These are phyloP conservation scores for Pseudevernia furfuracea DNA, from an alignment of 495 filamentous ascomycete species.

Conservation along the genomic window DNA sequence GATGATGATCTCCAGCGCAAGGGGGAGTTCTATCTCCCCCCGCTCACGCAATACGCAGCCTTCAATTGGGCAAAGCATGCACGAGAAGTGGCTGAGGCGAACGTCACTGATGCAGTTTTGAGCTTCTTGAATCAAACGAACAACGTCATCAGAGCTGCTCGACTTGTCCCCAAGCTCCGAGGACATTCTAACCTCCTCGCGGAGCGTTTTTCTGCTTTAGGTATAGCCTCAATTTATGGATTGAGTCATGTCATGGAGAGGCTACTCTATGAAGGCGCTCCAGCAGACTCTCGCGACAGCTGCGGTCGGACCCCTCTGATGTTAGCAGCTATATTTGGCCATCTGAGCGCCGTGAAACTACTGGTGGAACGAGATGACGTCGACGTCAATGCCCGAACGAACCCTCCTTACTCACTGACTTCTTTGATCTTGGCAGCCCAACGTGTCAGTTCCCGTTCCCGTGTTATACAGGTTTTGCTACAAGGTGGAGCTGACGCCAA, in stretches of 20 bases:
- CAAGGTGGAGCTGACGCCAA: slow-evolving; percentile 2
- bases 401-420: not conserved
- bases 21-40: not conserved
- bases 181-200: not conserved
- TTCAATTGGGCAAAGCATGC: not conserved
- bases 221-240: not conserved
- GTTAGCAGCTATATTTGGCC: not conserved
- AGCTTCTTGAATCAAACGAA: not conserved
- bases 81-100: not conserved
- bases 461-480: not conserved
- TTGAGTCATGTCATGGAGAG: not conserved
- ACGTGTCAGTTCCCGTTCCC: too few relatives aligned
- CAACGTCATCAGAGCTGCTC: not conserved
- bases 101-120: not conserved
- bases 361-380: not conserved
- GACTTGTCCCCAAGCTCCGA: too few relatives aligned
- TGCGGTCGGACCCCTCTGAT: not conserved
- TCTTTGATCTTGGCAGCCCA: not conserved
- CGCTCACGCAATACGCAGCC: not conserved
- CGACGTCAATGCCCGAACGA: not conserved
- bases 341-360: not conserved
- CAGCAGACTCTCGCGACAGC: not conserved
- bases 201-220: not conserved
- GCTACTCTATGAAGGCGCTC: not conserved
- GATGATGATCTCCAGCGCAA: too few relatives aligned